Base-by-base conservation (phyloP, 1,139 yeast species). In the Diutina neorugosa region DNA sequence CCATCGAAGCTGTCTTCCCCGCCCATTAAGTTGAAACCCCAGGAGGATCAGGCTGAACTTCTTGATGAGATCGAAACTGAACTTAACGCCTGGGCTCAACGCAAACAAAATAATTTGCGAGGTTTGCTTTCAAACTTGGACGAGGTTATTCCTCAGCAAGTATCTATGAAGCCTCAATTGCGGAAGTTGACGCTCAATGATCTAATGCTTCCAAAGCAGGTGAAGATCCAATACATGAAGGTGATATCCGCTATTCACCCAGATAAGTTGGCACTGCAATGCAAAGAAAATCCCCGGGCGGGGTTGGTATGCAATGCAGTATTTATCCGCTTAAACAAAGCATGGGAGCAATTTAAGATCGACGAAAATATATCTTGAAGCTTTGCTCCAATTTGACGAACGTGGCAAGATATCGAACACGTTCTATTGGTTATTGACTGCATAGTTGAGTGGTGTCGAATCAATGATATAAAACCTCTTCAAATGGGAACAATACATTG, bases 161-260 rank as follows among this genome's bases (percentile, higher is more conserved):
- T 58, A 79, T 96, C 94, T 72, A 46, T 46, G 50, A 46, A 46
- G 21, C 50, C 50, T 4, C 37, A 27, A 27, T 27, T 46, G n/a
- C 37, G 50, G 5, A 65, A 62, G 52, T 55, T 71, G 25, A 66
- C 82, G 1, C 67, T 85, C 59, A 77, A 85, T 16, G 98, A 93
- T 55, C 71, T 94, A 56, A 93, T 93, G 60, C 71, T 91, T 59
- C 91, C 96, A n/a, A 90, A 89, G 61, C 90, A 86, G 64, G 98
- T 91, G 49, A 91, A 93, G 65, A 71, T 91, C 51, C 75, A 76
- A 40, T 94, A 93, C 66, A 80, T 94, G 91, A 93, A 89, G 66
- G 98, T 96, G 1, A 94, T 90, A 47, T 84, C 96, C 40, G 81
- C 84, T 59, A 89, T 94, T 5, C 99, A 94, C 64, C 98, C 98